Percentiles rank a stretch among this genome's conserved stretches.
Evolutionary conservation across 129 eudicot species (phyloP).

Genomic region (Rutidosis leptorrhynchoides): DNA sequence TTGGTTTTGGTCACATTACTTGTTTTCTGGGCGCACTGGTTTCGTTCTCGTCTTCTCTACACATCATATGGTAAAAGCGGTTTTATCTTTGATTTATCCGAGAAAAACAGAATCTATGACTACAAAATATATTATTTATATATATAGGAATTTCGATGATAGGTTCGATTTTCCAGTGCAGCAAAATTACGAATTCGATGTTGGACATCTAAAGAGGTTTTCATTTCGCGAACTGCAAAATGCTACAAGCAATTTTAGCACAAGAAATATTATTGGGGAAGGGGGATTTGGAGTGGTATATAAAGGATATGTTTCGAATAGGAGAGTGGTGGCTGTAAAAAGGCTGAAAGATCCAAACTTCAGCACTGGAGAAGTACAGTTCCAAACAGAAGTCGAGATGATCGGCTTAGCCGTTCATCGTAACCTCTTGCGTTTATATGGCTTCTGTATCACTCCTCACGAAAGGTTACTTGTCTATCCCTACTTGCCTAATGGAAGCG

Average conservation of each 20-base stretch:
- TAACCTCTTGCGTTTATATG: slow-evolving; percentile 85
- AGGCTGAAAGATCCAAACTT: slow-evolving; percentile 76
- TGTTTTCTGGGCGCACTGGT: slow-evolving; percentile 67
- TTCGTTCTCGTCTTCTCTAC: slow-evolving; percentile 61
- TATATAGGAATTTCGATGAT: slow-evolving; percentile 10
- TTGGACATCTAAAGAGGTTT: slow-evolving; percentile 77
- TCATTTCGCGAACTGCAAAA: slow-evolving; percentile 76
- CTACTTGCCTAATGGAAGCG: slow-evolving; percentile 97
- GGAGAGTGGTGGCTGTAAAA: slow-evolving; percentile 83
- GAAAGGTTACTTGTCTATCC: slow-evolving; percentile 93
- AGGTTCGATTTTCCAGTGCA: slow-evolving; percentile 55
- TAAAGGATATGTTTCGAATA: slow-evolving; percentile 72
- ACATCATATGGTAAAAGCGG: slow-evolving; percentile 62
- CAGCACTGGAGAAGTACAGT: slow-evolving; percentile 92
- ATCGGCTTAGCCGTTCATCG: slow-evolving; percentile 88
- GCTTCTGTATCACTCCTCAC: slow-evolving; percentile 83
- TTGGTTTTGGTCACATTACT: slow-evolving; percentile 51
- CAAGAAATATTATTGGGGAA: slow-evolving; percentile 75
- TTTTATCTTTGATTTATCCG: neutral
- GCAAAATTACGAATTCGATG: slow-evolving; percentile 77
- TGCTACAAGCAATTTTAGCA: slow-evolving; percentile 72
- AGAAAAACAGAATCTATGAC: too few species aligned
- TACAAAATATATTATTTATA: neutral
- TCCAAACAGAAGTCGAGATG: too few species aligned
- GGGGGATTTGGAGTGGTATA: slow-evolving; percentile 99